These are phyloP conservation scores for Mrakia frigida DNA, from an alignment of 768 basidiomycete genomes.

Conservation along the genomic window DNA sequence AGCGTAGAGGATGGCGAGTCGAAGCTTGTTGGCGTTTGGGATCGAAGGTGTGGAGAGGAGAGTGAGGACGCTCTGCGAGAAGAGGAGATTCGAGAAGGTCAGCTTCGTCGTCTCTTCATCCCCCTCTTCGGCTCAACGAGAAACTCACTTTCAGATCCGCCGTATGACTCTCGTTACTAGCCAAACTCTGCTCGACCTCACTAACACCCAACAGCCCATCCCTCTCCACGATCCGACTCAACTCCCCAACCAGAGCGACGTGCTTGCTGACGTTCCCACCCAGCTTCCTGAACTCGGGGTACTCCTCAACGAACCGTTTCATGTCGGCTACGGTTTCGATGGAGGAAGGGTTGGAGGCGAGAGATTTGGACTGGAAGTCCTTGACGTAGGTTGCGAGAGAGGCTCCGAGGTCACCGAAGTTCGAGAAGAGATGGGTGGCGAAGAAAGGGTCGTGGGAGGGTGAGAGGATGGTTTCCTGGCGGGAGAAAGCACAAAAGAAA, in stretches of 20 bases:
- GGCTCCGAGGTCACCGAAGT: slow-evolving; percentile 93
- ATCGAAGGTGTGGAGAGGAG: slow-evolving; percentile 64
- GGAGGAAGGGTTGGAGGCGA: slow-evolving; percentile 52
- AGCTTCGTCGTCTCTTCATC: background rate
- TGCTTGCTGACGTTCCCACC: slow-evolving; percentile 99
- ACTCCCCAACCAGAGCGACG: slow-evolving; percentile 91
- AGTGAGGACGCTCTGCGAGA: slow-evolving; percentile 67
- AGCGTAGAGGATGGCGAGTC: slow-evolving; percentile 85
- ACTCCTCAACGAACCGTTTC: slow-evolving; percentile 90
- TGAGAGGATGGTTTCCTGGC: slow-evolving; percentile 86
- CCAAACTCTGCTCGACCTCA: slow-evolving; percentile 93
- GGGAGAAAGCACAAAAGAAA: background rate
- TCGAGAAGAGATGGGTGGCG: slow-evolving; percentile 78
- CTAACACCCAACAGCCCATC: slow-evolving; percentile 83
- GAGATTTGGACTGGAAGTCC: slow-evolving; percentile 57
- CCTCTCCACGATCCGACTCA: slow-evolving; percentile 79
- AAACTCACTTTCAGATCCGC: slow-evolving; percentile 72
- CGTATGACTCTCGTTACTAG: slow-evolving; percentile 71
- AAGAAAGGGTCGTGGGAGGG: slow-evolving; percentile 83
- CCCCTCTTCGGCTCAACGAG: background rate
- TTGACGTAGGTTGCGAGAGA: slow-evolving; percentile 88
- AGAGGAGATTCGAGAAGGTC: background rate
- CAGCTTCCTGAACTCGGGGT: slow-evolving; percentile 92
- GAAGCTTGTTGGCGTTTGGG: slow-evolving; percentile 74
- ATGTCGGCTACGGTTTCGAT: slow-evolving; percentile 95